Evolutionary conservation across 208 protist genomes (phyloP).

Genomic region (Wallacemonas sp.): DNA sequence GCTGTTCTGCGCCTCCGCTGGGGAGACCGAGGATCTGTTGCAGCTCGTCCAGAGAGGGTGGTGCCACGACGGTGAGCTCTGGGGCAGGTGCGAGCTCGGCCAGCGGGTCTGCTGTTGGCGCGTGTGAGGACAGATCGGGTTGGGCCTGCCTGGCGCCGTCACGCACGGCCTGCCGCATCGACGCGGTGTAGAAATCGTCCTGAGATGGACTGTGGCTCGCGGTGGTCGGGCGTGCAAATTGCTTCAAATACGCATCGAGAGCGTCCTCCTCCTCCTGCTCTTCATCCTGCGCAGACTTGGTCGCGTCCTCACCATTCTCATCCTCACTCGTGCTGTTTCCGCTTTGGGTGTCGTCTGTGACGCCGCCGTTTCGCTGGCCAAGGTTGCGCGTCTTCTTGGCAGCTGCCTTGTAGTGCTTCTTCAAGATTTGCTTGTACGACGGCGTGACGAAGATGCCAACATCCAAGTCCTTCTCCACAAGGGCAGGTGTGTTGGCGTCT

Average conservation of each 20-base stretch:
- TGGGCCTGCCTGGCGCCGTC: background rate
- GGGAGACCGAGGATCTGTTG: slow-evolving; percentile 3
- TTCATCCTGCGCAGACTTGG: background rate
- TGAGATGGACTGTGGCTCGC: background rate
- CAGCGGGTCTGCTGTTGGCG: background rate
- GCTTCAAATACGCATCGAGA: slow-evolving; percentile 42
- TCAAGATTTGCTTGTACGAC: slow-evolving; percentile 50
- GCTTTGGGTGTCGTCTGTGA: background rate
- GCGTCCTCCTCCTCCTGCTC: slow-evolving; percentile 37
- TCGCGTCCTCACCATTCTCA: slow-evolving; percentile 8
- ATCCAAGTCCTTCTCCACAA: slow-evolving; percentile 62
- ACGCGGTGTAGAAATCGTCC: slow-evolving; percentile 4
- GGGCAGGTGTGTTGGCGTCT: slow-evolving; percentile 33
- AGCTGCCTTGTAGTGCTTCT: slow-evolving; percentile 26
- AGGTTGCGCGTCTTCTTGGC: background rate
- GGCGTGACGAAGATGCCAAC: slow-evolving; percentile 78
- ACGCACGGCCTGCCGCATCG: slow-evolving; percentile 8
- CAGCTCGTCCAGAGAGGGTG: slow-evolving; percentile 11
- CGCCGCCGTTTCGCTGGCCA: background rate
- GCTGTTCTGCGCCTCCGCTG: background rate
- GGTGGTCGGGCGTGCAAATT: background rate
- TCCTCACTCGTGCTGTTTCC: background rate
- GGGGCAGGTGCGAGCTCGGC: background rate
- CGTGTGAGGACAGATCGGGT: background rate
- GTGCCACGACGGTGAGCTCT: background rate